These are phyloP conservation scores for Apostasia ramifera DNA, from an alignment of 106 monocot genomes.

Conservation along the genomic window DNA sequence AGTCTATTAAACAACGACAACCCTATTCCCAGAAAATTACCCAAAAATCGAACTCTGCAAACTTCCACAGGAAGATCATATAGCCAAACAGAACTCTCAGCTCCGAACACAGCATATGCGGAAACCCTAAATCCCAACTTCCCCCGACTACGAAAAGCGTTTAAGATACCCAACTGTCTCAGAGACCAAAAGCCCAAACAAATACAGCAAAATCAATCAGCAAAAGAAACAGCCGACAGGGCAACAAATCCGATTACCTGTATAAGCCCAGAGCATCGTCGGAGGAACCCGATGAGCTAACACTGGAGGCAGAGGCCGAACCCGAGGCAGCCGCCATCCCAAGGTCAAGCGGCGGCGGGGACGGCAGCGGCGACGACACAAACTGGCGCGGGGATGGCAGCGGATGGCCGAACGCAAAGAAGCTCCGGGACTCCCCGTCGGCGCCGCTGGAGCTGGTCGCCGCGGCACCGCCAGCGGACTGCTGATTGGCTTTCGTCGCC, in stretches of 20 bases:
- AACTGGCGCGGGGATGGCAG: conserved; percentile 37
- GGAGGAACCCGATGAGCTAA: conserved; percentile 46
- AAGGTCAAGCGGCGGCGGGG: conserved; percentile 17
- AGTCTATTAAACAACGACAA: not conserved
- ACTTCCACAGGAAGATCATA: too few relatives aligned
- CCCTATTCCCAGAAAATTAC: not conserved
- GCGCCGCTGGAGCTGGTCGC: not conserved
- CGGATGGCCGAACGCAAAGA: conserved; percentile 20
- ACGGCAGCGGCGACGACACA: conserved; percentile 9
- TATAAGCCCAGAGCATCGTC: conserved; percentile 48
- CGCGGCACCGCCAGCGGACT: not conserved
- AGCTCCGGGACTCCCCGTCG: not conserved
- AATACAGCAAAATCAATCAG: not conserved
- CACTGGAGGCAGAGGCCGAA: conserved; percentile 35
- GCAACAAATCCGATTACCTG: conserved; percentile 26
- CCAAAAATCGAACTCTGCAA: not conserved
- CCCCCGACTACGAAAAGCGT: not conserved
- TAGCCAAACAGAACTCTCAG: not conserved
- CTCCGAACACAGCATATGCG: not conserved
- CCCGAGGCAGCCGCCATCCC: conserved; percentile 22
- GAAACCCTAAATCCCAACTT: not conserved
- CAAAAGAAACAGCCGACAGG: not conserved
- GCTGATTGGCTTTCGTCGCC: not conserved
- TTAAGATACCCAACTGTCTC: not conserved
- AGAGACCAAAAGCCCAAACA: conserved; percentile 5